Evolutionary conservation across 1,284 basidiomycete species (phyloP).

Genomic region (Rhodofomes roseus): DNA sequence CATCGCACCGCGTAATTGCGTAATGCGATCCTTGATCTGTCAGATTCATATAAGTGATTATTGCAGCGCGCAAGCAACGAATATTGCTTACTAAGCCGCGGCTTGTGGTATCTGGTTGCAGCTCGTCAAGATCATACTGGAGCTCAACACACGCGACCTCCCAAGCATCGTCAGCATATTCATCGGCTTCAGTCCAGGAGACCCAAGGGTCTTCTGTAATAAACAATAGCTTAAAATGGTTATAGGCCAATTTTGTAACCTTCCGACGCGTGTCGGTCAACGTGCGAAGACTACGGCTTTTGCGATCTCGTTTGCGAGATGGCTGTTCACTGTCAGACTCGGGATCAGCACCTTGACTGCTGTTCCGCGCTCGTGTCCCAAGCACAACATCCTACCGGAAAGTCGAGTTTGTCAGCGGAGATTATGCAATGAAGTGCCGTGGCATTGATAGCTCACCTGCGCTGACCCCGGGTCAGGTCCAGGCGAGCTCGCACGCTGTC

Average conservation of each 20-base stretch:
- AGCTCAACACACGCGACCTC: not conserved
- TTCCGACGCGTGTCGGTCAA: not conserved
- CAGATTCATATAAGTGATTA: not conserved
- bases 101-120: not conserved
- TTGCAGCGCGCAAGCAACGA: no score
- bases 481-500: no score
- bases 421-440: no score
- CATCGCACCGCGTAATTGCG: not conserved
- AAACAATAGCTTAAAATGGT: not conserved
- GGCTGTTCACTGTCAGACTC: not conserved
- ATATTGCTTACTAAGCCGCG: not conserved
- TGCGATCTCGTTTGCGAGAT: not conserved
- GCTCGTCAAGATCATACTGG: not conserved
- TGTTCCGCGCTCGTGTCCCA: no score
- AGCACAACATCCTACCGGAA: not conserved
- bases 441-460: no score
- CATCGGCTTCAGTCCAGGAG: not conserved
- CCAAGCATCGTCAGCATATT: not conserved
- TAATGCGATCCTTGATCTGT: not conserved
- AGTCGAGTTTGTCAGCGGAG: no score
- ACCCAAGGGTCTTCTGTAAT: not conserved
- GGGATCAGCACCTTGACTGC: not conserved
- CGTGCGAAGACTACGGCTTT: not conserved
- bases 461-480: no score
- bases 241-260: not conserved